These are phyloP conservation scores for Neurospora sp. DNA, from an alignment of 495 filamentous ascomycete species.

Conservation along the genomic window DNA sequence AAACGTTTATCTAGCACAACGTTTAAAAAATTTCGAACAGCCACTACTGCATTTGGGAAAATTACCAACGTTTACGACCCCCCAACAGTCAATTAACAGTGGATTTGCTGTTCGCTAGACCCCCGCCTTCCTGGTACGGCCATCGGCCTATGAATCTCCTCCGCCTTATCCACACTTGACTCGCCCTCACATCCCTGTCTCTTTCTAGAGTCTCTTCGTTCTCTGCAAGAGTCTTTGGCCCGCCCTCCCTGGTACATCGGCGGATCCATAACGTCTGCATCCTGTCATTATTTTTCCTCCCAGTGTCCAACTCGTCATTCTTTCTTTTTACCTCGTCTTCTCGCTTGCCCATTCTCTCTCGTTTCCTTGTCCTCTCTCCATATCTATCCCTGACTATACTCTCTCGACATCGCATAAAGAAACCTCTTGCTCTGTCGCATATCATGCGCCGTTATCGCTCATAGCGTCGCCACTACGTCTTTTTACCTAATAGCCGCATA, in stretches of 20 bases:
- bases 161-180: not conserved
- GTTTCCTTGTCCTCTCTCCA: not conserved
- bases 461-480: not conserved
- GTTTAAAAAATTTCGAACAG: too few species aligned
- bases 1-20: too few species aligned
- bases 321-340: not conserved
- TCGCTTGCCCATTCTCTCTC: not conserved
- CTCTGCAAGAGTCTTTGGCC: not conserved
- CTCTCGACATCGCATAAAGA: not conserved
- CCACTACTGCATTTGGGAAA: too few species aligned
- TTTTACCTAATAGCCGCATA: not conserved
- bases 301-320: not conserved
- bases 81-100: too few species aligned
- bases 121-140: too few species aligned
- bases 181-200: not conserved
- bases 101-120: too few species aligned
- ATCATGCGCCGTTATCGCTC: not conserved
- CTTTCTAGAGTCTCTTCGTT: not conserved
- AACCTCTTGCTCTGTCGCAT: not conserved
- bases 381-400: not conserved
- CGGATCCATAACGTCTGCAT: not conserved
- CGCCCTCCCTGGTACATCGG: not conserved
- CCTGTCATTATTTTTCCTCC: not conserved
- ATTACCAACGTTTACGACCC: too few species aligned
- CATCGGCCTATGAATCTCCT: not conserved